Evolutionary conservation across 2,329 filamentous ascomycete species (phyloP).

Genomic region (Delphinella strobiligena): DNA sequence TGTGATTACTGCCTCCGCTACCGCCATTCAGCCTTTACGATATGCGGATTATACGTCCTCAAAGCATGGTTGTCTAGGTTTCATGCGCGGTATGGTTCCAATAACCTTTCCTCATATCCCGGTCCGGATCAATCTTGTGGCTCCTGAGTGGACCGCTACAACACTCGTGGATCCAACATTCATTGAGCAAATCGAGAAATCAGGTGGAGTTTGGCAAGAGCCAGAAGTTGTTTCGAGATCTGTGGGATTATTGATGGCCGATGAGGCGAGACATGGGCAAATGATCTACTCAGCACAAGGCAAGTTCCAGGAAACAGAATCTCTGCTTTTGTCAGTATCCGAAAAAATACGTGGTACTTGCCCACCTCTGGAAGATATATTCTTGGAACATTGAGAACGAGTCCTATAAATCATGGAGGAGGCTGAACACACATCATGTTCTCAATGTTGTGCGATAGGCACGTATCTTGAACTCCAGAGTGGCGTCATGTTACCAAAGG

Average conservation of each 20-base stretch:
- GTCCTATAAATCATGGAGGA: too few species aligned
- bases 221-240: constrained; percentile 37
- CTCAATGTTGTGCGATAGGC: too few species aligned
- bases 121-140: constrained; percentile 44
- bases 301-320: constrained; percentile 42
- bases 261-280: constrained; percentile 37
- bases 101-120: constrained; percentile 28
- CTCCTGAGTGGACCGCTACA: constrained; percentile 44
- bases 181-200: constrained; percentile 18
- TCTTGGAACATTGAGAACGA: too few species aligned
- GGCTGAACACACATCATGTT: too few species aligned
- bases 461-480: too few species aligned
- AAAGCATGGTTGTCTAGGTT: constrained; percentile 45
- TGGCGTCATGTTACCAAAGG: too few species aligned
- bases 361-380: not conserved
- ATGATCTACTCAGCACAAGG: constrained; percentile 40
- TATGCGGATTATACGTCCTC: constrained; percentile 42
- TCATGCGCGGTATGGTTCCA: constrained; percentile 35
- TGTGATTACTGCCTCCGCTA: constrained; percentile 41
- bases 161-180: constrained; percentile 31
- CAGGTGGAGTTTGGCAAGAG: constrained; percentile 32
- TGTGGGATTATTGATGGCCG: constrained; percentile 39
- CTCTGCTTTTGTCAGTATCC: not conserved
- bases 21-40: constrained; percentile 39
- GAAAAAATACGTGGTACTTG: not conserved